These are phyloP conservation scores for Pseudocercospora fijiensis DNA, from an alignment of 2,329 filamentous ascomycete species.

Conservation along the genomic window DNA sequence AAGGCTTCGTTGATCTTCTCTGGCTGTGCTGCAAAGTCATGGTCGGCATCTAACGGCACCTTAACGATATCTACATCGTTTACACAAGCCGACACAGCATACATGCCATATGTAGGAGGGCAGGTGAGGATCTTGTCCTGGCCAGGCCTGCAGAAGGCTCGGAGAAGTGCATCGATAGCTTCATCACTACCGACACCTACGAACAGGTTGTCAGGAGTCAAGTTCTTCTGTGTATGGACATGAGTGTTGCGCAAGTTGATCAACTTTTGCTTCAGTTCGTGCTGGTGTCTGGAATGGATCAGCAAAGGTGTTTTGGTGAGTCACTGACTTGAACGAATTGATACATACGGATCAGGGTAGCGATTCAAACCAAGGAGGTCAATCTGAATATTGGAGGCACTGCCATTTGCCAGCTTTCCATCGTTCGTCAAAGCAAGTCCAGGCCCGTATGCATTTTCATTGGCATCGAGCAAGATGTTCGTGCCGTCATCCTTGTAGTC, in stretches of 20 bases:
- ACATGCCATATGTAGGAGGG: conserved; percentile 98
- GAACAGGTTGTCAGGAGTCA: conserved; percentile 82
- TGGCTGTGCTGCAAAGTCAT: conserved; percentile 72
- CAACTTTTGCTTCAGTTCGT: conserved; percentile 78
- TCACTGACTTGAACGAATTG: conserved; percentile 6
- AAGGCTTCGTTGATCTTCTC: conserved; percentile 66
- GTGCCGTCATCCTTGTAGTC: conserved; percentile 99
- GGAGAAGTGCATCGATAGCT: conserved; percentile 89
- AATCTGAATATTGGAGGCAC: conserved; percentile 56
- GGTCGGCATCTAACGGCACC: conserved; percentile 73
- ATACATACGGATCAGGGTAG: conserved; percentile 77
- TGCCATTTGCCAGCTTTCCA: conserved; percentile 50
- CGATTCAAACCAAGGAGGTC: conserved; percentile 83
- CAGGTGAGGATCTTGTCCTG: conserved; percentile 90
- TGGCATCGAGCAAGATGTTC: conserved; percentile 94
- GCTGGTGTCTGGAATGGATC: conserved; percentile 65
- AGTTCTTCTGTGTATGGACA: conserved; percentile 68
- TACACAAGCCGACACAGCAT: conserved; percentile 86
- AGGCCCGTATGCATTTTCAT: conserved; percentile 94
- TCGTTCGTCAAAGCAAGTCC: conserved; percentile 59
- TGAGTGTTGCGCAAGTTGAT: conserved; percentile 86
- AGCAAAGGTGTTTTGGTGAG: conserved; percentile 15
- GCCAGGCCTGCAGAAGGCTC: conserved; percentile 87
- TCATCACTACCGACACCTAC: conserved; percentile 96
- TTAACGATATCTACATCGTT: conserved; percentile 87